A percentile compares a stretch with the other conserved stretches of the same genome.
Evolutionary conservation across 352 stramenopile species (phyloP).

Genomic region (Globisporangium cystogenes): DNA sequence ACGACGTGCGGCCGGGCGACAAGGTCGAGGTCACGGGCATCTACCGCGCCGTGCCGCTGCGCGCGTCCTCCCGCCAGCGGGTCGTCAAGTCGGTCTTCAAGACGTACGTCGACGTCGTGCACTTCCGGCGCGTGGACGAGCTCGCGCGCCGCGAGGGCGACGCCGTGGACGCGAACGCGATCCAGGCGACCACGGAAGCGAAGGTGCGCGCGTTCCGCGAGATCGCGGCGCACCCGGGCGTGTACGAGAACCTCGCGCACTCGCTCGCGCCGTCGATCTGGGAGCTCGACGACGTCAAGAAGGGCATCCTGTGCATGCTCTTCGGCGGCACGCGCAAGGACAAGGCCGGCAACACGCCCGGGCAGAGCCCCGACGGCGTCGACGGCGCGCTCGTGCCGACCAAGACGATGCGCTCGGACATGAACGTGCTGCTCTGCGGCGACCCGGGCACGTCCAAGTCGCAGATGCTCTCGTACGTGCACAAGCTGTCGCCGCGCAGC

Average conservation of each 20-base stretch:
- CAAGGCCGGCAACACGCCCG: conserved; percentile 22
- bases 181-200: conserved; percentile 44
- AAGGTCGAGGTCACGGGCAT: conserved; percentile 96
- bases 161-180: conserved; percentile 24
- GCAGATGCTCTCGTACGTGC: conserved; percentile 97
- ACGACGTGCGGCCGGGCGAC: conserved; percentile 96
- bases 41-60: conserved; percentile 94
- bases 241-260: conserved; percentile 79
- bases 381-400: conserved; percentile 35
- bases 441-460: conserved; percentile 98
- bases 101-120: conserved; percentile 98
- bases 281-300: conserved; percentile 99
- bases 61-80: conserved; percentile 91
- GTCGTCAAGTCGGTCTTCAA: conserved; percentile 97
- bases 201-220: conserved; percentile 66
- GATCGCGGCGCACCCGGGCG: conserved; percentile 72
- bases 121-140: conserved; percentile 93
- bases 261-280: conserved; percentile 84
- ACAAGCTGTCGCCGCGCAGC: conserved; percentile 94
- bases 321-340: conserved; percentile 95
- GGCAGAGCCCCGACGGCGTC: conserved; percentile 21
- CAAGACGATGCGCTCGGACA: conserved; percentile 91
- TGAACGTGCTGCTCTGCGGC: conserved; percentile 98
- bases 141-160: conserved; percentile 37
- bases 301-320: conserved; percentile 97